A percentile compares a stretch with the other conserved stretches of the same genome.
Evolutionary conservation across 805 yeast species (phyloP).

Genomic region (Candida insectorum): DNA sequence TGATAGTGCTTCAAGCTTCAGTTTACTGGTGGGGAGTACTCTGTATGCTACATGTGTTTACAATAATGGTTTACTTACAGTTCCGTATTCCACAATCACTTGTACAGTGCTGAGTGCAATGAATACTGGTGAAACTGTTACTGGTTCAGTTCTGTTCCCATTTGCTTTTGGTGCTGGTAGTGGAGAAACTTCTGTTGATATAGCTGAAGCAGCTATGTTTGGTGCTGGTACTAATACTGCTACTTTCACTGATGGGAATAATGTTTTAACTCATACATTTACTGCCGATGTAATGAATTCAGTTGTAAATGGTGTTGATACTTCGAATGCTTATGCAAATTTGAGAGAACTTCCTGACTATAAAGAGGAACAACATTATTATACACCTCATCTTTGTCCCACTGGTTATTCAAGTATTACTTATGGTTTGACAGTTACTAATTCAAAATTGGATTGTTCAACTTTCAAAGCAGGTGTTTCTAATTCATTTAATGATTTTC

Average conservation of each 20-base stretch:
- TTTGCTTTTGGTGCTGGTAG: conserved; percentile 20
- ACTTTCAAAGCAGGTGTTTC: conserved; percentile 18
- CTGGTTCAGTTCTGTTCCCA: conserved; percentile 20
- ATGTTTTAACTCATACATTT: conserved; percentile 10
- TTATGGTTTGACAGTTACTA: conserved; percentile 16
- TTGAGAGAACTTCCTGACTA: conserved; percentile 13
- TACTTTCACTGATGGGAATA: conserved; percentile 15
- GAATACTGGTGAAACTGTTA: conserved; percentile 8
- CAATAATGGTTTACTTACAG: conserved; percentile 14
- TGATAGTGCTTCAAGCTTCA: conserved; percentile 8
- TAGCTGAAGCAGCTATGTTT: conserved; percentile 16
- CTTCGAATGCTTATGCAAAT: conserved; percentile 1
- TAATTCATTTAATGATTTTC: conserved; percentile 19
- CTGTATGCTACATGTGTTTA: conserved; percentile 21
- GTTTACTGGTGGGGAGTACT: conserved; percentile 11
- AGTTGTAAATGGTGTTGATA: conserved; percentile 5
- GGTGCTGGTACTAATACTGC: conserved; percentile 18
- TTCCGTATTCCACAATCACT: conserved; percentile 14
- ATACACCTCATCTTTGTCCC: conserved; percentile 14
- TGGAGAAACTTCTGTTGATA: conserved; percentile 11
- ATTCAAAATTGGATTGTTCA: conserved; percentile 19
- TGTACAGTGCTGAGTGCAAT: conserved; percentile 17
- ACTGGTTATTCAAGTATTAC: conserved; percentile 19
- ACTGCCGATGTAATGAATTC: conserved; percentile 9
- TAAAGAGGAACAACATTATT: conserved; percentile 10